Evolutionary conservation across 129 eudicot genomes (phyloP), one percentile per base, ranked within the genome.

Genomic region (Lactuca saligna): DNA sequence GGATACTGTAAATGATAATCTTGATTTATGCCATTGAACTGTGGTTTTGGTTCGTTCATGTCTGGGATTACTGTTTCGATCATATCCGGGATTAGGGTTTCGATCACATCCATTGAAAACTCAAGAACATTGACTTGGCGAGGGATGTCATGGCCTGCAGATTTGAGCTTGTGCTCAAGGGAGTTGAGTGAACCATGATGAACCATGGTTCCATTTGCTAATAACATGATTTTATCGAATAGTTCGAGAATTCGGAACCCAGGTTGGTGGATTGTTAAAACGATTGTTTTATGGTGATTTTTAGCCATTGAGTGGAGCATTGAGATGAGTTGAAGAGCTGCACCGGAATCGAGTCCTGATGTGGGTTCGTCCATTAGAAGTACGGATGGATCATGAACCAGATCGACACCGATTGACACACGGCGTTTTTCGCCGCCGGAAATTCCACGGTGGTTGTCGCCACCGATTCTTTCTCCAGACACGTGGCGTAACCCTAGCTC

Each of bases 351-450:
- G 4, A 89, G 79, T 4, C 96, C 94, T 0, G 93, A 83, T 5
- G 96, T 89, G 8, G 96, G 94, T 66, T 89, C 96, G 50, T 89
- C 96, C 61, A 89, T 68, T 3, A 86, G 63, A 57, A 89, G 38
- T 41, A 86, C 86, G 3, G 82, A 68, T 4, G 96, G 96, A 54
- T 86, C 83, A 48, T 89, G 96, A 9, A 89, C 84, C 7, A 89
- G 50, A 63, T 83, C 96, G 0, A 86, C 94, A 1, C 96, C 96
- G 57, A 89, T 84, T 2, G 94, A 84, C 13, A 86, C 86, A 48
- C 96, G 66, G 4, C 88, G 77, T 69, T 70, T 86, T 62, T 89
- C 96, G 3, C 96, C 96, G 20, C 96, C 94, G 6, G 96, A 89
- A 49, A 89, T 82, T 3, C 88, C 88, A 4, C 87, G 71, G 25